Conservation (phyloP, 768 basidiomycete species). For the Termitomyces heimii region DNA sequence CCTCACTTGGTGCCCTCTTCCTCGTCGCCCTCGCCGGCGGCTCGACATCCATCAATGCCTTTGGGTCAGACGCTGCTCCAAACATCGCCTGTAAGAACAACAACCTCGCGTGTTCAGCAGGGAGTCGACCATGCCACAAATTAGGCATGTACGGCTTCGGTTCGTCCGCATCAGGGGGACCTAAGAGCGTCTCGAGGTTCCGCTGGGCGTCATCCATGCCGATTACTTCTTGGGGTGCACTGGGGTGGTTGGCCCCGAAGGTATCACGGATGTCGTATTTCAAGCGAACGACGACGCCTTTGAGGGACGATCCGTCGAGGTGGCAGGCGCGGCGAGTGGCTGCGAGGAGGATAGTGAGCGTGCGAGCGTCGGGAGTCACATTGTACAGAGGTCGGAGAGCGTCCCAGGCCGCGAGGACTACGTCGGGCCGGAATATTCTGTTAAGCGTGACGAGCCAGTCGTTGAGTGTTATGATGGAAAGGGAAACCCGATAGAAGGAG, state of each 20-base stretch:
- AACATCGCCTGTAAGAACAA: slow-evolving; percentile 54
- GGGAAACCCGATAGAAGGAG: slow-evolving; percentile 1
- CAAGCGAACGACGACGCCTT: slow-evolving; percentile 44
- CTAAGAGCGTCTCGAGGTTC: not conserved
- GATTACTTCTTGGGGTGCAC: not conserved
- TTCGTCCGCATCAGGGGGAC: not conserved
- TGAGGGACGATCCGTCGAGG: slow-evolving; percentile 41
- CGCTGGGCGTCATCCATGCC: not conserved
- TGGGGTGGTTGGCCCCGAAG: not conserved
- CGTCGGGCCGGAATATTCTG: slow-evolving; percentile 51
- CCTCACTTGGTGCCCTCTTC: not conserved
- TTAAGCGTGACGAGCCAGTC: slow-evolving; percentile 44
- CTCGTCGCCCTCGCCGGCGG: slow-evolving; percentile 24
- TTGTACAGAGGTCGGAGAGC: slow-evolving; percentile 53
- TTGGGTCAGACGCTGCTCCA: slow-evolving; percentile 34
- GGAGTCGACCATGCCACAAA: slow-evolving; percentile 15
- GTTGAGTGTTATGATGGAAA: slow-evolving; percentile 22
- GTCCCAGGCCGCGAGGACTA: slow-evolving; percentile 66
- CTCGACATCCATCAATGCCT: slow-evolving; percentile 20
- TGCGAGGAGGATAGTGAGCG: slow-evolving; percentile 57
- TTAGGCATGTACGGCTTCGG: slow-evolving; percentile 13
- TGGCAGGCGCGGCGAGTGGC: slow-evolving; percentile 48
- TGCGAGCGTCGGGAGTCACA: slow-evolving; percentile 44
- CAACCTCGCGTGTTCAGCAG: slow-evolving; percentile 12
- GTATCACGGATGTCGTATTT: slow-evolving; percentile 4